Base-by-base conservation (phyloP, 1,139 yeast species). In the Ogataea hybrid region DNA sequence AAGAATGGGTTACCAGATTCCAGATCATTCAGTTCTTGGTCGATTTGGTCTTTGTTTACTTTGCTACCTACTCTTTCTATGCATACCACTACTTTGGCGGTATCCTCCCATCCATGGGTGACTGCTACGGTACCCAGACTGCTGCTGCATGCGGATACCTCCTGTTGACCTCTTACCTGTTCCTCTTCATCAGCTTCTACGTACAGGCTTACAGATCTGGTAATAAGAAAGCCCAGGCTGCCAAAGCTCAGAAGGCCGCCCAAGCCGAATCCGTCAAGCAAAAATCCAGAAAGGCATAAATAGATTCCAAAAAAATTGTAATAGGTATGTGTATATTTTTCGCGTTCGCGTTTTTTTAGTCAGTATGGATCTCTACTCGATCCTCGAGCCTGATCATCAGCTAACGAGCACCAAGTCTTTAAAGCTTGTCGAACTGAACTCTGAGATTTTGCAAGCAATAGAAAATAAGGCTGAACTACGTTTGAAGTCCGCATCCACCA, bases 1-100 rank as follows among this genome's bases (percentile, higher is more conserved):
- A 84, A 65, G 87, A 83, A 68, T 84, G 90, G 92, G 89, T 84
- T 51, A 84, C 94, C 37, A 73, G 87, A 56, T 80, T 82, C 69
- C 94, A 84, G 67, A 84, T 84, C 62, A 69, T 81, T 50, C 94
- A 84, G 65, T 84, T 84, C 53, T 64, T 84, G 34, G 68, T 84
- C 56, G 94, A 84, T 62, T 72, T 84, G 57, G 78, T 74, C 2
- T 84, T 84, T 58, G 86, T 84, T 47, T 84, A 84, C 66, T 83
- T 81, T 59, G 89, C 88, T 28, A 79, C 88, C 41, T 83, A 81
- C 65, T 81, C 79, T 50, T 75, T 71, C 62, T 57, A 76, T 41
- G 73, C 75, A 21, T 65, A 58, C 61, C 71, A 69, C 43, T 65
- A 67, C 57, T 71, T 73, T 50, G 62, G 65, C 39, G 58, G 48